Conservation (phyloP, 495 filamentous ascomycete species). For the Xylaria scruposa region DNA sequence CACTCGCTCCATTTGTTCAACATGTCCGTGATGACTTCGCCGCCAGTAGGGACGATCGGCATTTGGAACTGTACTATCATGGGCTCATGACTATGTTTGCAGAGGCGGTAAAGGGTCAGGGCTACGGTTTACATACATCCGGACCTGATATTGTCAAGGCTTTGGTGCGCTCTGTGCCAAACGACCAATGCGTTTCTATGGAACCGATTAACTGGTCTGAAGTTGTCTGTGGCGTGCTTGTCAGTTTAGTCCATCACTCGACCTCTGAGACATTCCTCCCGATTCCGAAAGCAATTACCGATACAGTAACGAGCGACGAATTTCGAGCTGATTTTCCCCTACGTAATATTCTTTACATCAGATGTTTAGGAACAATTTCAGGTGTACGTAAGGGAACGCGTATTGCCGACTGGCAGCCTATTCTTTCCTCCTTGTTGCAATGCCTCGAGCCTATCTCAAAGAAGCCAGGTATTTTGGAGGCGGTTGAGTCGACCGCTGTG, state of each 20-base stretch:
- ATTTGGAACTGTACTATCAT: slow-evolving; percentile 71
- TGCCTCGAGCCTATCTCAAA: slow-evolving; percentile 57
- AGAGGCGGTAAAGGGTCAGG: slow-evolving; percentile 85
- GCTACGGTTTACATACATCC: slow-evolving; percentile 79
- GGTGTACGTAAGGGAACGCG: slow-evolving; percentile 80
- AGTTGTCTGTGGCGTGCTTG: slow-evolving; percentile 74
- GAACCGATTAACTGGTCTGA: slow-evolving; percentile 60
- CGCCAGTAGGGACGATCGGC: slow-evolving; percentile 55
- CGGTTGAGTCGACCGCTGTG: slow-evolving; percentile 51
- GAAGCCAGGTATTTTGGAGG: slow-evolving; percentile 43
- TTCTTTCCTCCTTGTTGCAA: slow-evolving; percentile 64
- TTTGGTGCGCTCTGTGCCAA: slow-evolving; percentile 60
- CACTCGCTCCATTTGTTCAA: slow-evolving; percentile 70
- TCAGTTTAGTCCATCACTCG: slow-evolving; percentile 82
- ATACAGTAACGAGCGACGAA: slow-evolving; percentile 50
- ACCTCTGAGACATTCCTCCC: slow-evolving; percentile 71
- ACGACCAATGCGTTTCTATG: slow-evolving; percentile 53
- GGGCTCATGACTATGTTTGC: slow-evolving; percentile 90
- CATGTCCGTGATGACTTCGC: slow-evolving; percentile 73
- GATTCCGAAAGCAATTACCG: slow-evolving; percentile 63
- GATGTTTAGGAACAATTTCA: slow-evolving; percentile 69
- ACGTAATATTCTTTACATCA: slow-evolving; percentile 60
- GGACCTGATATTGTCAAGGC: slow-evolving; percentile 72
- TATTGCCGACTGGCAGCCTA: slow-evolving; percentile 71
- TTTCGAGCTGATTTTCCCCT: slow-evolving; percentile 41